These are phyloP conservation scores for Cardamine resedifolia DNA, from an alignment of 345 rosid genomes.

Conservation along the genomic window DNA sequence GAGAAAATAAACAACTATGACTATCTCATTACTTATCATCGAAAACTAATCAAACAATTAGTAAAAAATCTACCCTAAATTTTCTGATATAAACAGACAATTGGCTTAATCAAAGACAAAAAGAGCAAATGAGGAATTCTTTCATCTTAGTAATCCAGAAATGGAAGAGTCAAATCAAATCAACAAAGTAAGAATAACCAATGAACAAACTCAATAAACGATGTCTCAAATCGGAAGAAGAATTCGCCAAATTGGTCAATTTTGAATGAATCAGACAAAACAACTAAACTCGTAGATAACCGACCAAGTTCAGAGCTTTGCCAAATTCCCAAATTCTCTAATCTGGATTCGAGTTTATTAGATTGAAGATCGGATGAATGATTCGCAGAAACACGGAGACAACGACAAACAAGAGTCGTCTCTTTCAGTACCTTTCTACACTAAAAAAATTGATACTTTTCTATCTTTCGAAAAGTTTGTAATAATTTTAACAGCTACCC, in stretches of 20 bases:
- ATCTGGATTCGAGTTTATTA: not conserved
- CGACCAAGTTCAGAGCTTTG: not conserved
- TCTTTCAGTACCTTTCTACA: slow-evolving; percentile 8
- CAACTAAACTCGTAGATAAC: not conserved
- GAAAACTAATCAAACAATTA: not conserved
- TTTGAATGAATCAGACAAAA: slow-evolving; percentile 11
- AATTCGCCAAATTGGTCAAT: not conserved
- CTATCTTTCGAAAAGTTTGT: slow-evolving; percentile 5
- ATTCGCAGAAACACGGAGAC: not conserved
- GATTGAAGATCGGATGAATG: slow-evolving; percentile 1
- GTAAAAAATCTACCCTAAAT: no score
- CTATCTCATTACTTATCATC: not conserved
- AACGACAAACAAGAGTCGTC: slow-evolving; percentile 13
- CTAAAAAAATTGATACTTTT: slow-evolving; percentile 22
- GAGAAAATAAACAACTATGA: not conserved
- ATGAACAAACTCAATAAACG: not conserved
- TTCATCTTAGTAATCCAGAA: slow-evolving; percentile 5
- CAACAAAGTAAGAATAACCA: not conserved
- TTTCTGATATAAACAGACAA: not conserved
- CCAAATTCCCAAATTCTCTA: not conserved
- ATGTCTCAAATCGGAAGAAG: not conserved
- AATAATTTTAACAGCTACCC: slow-evolving; percentile 16
- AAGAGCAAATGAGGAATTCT: not conserved
- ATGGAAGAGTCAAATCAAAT: slow-evolving; percentile 16
- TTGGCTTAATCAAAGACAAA: not conserved